A percentile compares a stretch with the other conserved stretches of the same genome.
Conservation (phyloP, 2,329 filamentous ascomycete genomes). For the Aspergillus vadensis region DNA sequence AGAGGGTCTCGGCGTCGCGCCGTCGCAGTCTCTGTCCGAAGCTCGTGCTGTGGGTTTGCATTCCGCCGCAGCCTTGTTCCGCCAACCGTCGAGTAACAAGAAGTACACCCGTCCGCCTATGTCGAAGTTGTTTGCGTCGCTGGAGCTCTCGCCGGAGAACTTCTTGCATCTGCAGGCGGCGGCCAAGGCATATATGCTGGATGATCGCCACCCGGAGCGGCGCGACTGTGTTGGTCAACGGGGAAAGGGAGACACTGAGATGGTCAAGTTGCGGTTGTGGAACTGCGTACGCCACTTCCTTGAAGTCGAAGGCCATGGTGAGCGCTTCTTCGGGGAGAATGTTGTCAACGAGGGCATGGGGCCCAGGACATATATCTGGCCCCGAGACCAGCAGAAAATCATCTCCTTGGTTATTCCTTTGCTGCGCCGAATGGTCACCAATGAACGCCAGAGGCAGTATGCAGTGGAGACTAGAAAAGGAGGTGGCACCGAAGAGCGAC, state of each 20-base stretch:
- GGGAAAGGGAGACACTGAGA: constrained; percentile 57
- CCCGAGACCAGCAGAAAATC: constrained; percentile 57
- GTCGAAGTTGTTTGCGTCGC: constrained; percentile 59
- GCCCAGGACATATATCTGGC: constrained; percentile 53
- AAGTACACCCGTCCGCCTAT: constrained; percentile 61
- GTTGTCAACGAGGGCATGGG: constrained; percentile 46
- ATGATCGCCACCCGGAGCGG: constrained; percentile 56
- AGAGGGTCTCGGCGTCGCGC: constrained; percentile 37
- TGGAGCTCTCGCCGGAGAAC: constrained; percentile 58
- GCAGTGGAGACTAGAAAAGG: constrained; percentile 58
- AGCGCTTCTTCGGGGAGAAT: constrained; percentile 54
- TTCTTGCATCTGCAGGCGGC: constrained; percentile 58
- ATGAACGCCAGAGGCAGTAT: constrained; percentile 60
- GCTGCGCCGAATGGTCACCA: constrained; percentile 61
- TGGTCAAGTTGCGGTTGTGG: constrained; percentile 59
- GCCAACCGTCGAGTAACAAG: constrained; percentile 52
- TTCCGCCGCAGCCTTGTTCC: constrained; percentile 57
- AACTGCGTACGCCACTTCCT: constrained; percentile 60
- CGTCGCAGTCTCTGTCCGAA: constrained; percentile 44
- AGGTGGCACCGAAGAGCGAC: constrained; percentile 42
- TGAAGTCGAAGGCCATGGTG: constrained; percentile 52
- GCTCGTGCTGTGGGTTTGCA: constrained; percentile 55
- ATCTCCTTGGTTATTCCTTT: constrained; percentile 60
- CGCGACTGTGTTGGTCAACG: constrained; percentile 60
- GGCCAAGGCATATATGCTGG: constrained; percentile 60